phyloP scores from a whole-genome alignment of 257 asterid species.

The Ophiorrhiza pumila region DNA sequence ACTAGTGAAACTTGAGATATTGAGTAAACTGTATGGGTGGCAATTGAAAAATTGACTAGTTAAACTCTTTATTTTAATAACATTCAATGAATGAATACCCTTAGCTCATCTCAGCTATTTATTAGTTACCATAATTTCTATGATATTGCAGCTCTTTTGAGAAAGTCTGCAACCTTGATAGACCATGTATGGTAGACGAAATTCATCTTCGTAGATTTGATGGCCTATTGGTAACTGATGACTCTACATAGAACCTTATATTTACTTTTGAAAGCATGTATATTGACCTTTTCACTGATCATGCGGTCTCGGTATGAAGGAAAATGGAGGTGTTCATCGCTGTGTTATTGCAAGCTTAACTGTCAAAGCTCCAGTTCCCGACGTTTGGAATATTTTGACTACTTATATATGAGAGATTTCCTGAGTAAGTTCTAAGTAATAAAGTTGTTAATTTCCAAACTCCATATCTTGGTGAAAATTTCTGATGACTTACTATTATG shows the following conservation, averaged over 20 bases:
- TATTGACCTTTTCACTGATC: conserved; percentile 24
- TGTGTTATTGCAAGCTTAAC: conserved; percentile 93
- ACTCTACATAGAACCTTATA: conserved; percentile 19
- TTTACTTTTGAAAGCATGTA: conserved; percentile 12
- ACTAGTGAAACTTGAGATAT: background rate
- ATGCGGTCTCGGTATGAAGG: conserved; percentile 49
- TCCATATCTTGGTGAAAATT: background rate
- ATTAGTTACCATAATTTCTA: background rate
- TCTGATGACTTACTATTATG: background rate
- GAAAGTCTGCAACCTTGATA: conserved; percentile 63
- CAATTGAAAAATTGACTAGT: too few relatives aligned
- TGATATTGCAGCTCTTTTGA: too few relatives aligned
- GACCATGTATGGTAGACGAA: conserved; percentile 86
- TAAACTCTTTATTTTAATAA: background rate
- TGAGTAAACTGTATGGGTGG: too few relatives aligned
- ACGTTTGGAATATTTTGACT: conserved; percentile 90
- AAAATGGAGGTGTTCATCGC: conserved; percentile 95
- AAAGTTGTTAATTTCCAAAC: background rate
- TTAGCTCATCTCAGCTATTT: background rate
- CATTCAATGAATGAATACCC: too few relatives aligned
- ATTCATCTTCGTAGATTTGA: conserved; percentile 97
- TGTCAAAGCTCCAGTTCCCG: conserved; percentile 80
- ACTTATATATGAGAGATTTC: conserved; percentile 82
- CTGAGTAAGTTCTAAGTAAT: conserved; percentile 81
- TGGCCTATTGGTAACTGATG: conserved; percentile 74